phyloP scores from a whole-genome alignment of 441 rosid species.

The Erodium moschatum region DNA sequence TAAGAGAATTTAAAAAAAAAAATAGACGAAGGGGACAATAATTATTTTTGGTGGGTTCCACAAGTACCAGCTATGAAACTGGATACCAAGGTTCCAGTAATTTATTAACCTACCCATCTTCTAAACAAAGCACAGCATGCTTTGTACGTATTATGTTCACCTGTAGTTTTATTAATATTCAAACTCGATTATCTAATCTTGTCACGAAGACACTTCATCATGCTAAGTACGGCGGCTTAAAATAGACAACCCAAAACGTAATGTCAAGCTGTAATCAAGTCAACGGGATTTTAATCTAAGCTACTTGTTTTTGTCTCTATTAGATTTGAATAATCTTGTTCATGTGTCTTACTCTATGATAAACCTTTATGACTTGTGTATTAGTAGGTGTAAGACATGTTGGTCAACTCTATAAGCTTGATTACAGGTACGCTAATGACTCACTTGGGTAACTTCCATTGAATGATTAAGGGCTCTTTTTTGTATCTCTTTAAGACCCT shows the following conservation, averaged over 20 bases:
- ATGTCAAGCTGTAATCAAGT: not conserved
- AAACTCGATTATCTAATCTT: conserved; percentile 2
- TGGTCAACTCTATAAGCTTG: not conserved
- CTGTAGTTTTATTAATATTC: not conserved
- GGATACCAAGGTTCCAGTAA: not conserved
- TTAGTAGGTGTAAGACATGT: not conserved
- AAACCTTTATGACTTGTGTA: conserved; percentile 4
- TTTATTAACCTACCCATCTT: conserved; percentile 6
- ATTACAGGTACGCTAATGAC: conserved; percentile 2
- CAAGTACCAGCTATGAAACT: not conserved
- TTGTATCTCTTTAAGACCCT: not conserved
- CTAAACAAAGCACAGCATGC: not conserved
- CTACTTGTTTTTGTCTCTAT: not conserved
- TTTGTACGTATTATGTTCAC: conserved; percentile 7
- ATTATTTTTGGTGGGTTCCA: conserved; percentile 1
- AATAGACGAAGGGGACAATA: not conserved
- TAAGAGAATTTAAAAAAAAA: not conserved
- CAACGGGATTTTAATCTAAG: conserved; percentile 2
- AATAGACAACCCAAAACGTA: not conserved
- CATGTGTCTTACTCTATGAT: not conserved
- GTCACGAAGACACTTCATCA: not conserved
- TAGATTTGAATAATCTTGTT: not conserved
- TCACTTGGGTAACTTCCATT: not conserved
- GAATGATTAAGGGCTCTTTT: not conserved
- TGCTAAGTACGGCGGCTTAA: not conserved